phyloP scores from a whole-genome alignment of 2,329 filamentous ascomycete genomes.

The Magnaporthiopsis rhizophila region DNA sequence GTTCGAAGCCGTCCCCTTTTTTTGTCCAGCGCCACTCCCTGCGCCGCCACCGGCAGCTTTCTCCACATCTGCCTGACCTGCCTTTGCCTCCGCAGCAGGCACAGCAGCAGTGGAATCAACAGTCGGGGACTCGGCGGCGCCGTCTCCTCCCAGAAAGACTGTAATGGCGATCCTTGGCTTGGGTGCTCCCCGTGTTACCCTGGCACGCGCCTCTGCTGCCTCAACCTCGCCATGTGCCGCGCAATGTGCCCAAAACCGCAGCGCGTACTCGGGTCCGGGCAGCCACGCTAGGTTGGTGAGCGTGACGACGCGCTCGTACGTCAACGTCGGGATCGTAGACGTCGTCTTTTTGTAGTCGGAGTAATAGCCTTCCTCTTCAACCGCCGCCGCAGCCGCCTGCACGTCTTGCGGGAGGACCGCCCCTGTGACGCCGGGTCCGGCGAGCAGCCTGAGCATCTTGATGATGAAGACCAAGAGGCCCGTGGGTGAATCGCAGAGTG shows the following conservation, averaged over 20 bases:
- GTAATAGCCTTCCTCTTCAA: not conserved
- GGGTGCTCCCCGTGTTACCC: constrained; percentile 3
- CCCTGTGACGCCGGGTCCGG: constrained; percentile 25
- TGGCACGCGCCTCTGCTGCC: constrained; percentile 13
- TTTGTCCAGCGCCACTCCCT: not conserved
- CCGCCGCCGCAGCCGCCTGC: not conserved
- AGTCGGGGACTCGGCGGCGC: not conserved
- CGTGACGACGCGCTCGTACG: constrained; percentile 47
- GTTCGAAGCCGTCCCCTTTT: not conserved
- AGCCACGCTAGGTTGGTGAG: constrained; percentile 57
- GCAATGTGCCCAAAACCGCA: constrained; percentile 47
- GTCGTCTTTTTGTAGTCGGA: constrained; percentile 1
- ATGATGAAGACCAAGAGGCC: constrained; percentile 49
- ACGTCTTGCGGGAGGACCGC: not conserved
- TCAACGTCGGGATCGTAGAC: constrained; percentile 27
- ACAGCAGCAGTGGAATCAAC: not conserved
- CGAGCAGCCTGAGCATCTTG: constrained; percentile 34
- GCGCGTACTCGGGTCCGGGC: constrained; percentile 53
- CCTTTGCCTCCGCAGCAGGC: not conserved
- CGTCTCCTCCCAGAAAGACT: constrained; percentile 33
- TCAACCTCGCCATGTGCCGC: constrained; percentile 24
- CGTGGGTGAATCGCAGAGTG: constrained; percentile 53
- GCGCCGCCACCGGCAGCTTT: not conserved
- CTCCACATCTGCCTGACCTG: not conserved
- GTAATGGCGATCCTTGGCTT: constrained; percentile 38